Conservation (phyloP, 2,329 filamentous ascomycete genomes). For the Colletotrichum limetticola region DNA sequence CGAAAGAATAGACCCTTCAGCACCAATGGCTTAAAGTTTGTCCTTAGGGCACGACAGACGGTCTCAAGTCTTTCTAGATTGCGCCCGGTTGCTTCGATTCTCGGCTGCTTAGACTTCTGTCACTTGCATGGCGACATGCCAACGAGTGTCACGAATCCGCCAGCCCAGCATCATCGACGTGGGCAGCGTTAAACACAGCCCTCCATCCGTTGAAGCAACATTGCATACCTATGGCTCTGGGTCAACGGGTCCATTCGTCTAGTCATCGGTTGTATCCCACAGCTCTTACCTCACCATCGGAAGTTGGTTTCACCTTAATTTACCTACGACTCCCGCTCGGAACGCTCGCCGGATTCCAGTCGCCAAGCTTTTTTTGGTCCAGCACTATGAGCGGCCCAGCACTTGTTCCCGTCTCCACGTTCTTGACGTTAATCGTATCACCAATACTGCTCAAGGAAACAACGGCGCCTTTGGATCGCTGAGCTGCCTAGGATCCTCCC, state of each 20-base stretch:
- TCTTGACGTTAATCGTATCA: conserved; percentile 15
- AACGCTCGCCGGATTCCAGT: conserved; percentile 21
- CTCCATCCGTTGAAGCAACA: neutral
- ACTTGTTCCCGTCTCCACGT: conserved; percentile 7
- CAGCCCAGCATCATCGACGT: neutral
- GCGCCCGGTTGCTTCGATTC: conserved; percentile 5
- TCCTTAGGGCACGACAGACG: neutral
- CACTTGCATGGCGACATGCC: conserved; percentile 9
- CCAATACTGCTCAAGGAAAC: conserved; percentile 16
- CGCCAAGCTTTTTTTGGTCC: conserved; percentile 29
- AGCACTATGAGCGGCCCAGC: neutral
- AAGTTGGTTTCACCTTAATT: conserved; percentile 23
- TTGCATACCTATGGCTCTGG: neutral
- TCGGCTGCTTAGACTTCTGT: conserved; percentile 20
- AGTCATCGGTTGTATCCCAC: neutral
- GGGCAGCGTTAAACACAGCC: neutral
- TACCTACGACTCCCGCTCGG: conserved; percentile 16
- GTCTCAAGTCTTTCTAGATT: conserved; percentile 23
- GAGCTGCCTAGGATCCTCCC: conserved; percentile 4
- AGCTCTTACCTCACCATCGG: neutral
- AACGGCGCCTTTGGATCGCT: conserved; percentile 4
- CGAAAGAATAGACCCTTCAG: conserved; percentile 8
- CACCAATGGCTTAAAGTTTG: conserved; percentile 9
- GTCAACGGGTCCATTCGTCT: neutral
- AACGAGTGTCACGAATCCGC: neutral